Percentiles rank a stretch among this genome's conserved stretches.
phyloP scores from a whole-genome alignment of 805 yeast genomes.

The Sungouiella blattae region DNA sequence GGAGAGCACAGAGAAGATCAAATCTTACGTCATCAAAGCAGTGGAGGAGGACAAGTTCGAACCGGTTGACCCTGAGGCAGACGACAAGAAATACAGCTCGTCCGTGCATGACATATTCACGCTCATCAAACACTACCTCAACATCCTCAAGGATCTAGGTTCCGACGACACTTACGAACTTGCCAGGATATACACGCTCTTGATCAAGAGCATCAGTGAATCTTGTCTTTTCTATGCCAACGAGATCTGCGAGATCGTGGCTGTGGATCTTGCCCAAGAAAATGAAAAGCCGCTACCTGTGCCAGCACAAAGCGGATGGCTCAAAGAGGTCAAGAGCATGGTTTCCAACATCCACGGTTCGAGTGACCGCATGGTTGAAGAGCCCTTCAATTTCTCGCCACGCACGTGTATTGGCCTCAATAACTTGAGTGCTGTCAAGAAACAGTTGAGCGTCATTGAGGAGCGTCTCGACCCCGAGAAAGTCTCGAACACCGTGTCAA shows the following conservation, averaged over 20 bases:
- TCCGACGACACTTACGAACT: slow-evolving; percentile 68
- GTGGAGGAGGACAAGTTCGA: slow-evolving; percentile 55
- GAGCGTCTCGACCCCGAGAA: slow-evolving; percentile 55
- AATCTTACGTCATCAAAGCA: slow-evolving; percentile 50
- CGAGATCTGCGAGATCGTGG: slow-evolving; percentile 32
- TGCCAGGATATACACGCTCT: slow-evolving; percentile 56
- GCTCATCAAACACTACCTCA: slow-evolving; percentile 54
- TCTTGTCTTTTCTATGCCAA: slow-evolving; percentile 53
- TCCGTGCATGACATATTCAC: slow-evolving; percentile 69
- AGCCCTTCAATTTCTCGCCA: slow-evolving; percentile 56
- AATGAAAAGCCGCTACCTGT: slow-evolving; percentile 18
- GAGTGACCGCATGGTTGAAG: slow-evolving; percentile 30
- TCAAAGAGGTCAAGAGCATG: slow-evolving; percentile 52
- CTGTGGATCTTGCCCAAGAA: slow-evolving; percentile 35
- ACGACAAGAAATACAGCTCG: slow-evolving; percentile 46
- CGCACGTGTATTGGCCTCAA: slow-evolving; percentile 76
- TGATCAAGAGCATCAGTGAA: slow-evolving; percentile 62
- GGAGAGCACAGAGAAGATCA: slow-evolving; percentile 46
- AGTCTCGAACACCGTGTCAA: slow-evolving; percentile 40
- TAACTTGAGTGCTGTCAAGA: slow-evolving; percentile 53
- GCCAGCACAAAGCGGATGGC: slow-evolving; percentile 30
- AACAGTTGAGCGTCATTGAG: slow-evolving; percentile 51
- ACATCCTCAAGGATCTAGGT: slow-evolving; percentile 52
- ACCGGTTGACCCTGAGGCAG: slow-evolving; percentile 43
- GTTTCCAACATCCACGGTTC: slow-evolving; percentile 40